Evolutionary conservation across 805 yeast species (phyloP).

Genomic region (Wickerhamiella vanderwaltii): DNA sequence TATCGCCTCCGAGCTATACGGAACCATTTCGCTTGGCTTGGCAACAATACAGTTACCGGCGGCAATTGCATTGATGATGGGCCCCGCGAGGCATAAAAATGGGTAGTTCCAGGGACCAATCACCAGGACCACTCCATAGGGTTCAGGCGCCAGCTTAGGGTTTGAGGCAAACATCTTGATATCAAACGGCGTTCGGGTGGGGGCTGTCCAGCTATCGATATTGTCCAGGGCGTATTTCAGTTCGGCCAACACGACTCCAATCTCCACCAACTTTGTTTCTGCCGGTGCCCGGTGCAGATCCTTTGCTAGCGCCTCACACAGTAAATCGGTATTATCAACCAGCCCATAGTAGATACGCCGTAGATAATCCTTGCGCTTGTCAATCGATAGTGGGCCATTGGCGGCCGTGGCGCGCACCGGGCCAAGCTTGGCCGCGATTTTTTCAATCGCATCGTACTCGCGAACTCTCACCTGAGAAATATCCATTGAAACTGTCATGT

Average conservation of each 20-base stretch:
- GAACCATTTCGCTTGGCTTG: slow-evolving; percentile 66
- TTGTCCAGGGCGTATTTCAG: slow-evolving; percentile 45
- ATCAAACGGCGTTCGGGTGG: slow-evolving; percentile 28
- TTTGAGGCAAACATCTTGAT: slow-evolving; percentile 18
- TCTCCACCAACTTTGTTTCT: slow-evolving; percentile 55
- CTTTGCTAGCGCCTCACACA: slow-evolving; percentile 44
- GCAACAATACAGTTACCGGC: slow-evolving; percentile 72
- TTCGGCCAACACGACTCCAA: slow-evolving; percentile 41
- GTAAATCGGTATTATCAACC: slow-evolving; percentile 41
- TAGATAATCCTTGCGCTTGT: slow-evolving; percentile 48
- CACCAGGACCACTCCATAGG: slow-evolving; percentile 55
- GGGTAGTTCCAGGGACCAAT: slow-evolving; percentile 81
- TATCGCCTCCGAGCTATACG: slow-evolving; percentile 45
- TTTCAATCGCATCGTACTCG: not conserved
- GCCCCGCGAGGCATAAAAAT: slow-evolving; percentile 44
- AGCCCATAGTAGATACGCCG: slow-evolving; percentile 55
- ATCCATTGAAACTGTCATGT: not conserved
- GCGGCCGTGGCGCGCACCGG: not conserved
- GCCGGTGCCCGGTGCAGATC: slow-evolving; percentile 57
- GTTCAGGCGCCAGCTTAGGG: slow-evolving; percentile 22
- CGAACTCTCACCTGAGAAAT: not conserved
- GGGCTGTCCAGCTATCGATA: slow-evolving; percentile 50
- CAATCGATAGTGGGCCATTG: slow-evolving; percentile 29
- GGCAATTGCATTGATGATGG: slow-evolving; percentile 70
- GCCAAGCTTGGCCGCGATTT: not conserved